Conservation (phyloP, 2,329 filamentous ascomycete species). For the Xylariaceae sp. region DNA sequence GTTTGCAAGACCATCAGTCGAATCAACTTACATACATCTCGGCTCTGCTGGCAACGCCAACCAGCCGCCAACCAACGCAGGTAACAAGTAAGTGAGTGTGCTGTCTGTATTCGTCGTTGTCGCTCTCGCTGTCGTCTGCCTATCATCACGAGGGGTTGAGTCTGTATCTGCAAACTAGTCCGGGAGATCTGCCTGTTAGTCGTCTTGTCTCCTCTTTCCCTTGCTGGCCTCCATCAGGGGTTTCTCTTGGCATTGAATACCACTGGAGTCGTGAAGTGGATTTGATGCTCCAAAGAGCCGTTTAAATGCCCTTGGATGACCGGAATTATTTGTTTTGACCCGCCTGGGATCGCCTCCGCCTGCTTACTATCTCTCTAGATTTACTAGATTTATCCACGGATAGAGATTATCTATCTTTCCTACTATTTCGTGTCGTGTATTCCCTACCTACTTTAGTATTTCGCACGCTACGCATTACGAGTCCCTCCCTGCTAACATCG, state of each 20-base stretch:
- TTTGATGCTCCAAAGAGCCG: background rate
- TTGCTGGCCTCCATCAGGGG: background rate
- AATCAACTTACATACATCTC: constrained; percentile 2
- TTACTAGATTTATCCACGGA: background rate
- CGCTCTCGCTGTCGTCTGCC: background rate
- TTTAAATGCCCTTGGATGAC: background rate
- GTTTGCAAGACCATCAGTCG: background rate
- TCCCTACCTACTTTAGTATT: background rate
- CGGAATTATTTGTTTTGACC: background rate
- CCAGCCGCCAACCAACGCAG: background rate
- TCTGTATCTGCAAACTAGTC: background rate
- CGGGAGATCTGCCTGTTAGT: background rate
- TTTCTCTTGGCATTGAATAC: background rate
- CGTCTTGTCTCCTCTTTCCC: background rate
- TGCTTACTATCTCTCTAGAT: background rate
- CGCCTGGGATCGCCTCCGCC: background rate
- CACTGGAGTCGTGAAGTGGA: background rate
- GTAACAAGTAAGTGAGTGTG: background rate
- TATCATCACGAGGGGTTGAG: background rate
- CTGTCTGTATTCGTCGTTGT: background rate
- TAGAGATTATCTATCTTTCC: no score
- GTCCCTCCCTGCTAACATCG: background rate
- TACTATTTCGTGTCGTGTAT: background rate
- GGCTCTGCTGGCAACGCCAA: background rate
- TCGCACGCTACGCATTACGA: no score